Percentiles rank a stretch among this genome's conserved stretches.
These are phyloP conservation scores for Scheffersomyces cryptocercus DNA, from an alignment of 1,139 yeast species.

Conservation along the genomic window DNA sequence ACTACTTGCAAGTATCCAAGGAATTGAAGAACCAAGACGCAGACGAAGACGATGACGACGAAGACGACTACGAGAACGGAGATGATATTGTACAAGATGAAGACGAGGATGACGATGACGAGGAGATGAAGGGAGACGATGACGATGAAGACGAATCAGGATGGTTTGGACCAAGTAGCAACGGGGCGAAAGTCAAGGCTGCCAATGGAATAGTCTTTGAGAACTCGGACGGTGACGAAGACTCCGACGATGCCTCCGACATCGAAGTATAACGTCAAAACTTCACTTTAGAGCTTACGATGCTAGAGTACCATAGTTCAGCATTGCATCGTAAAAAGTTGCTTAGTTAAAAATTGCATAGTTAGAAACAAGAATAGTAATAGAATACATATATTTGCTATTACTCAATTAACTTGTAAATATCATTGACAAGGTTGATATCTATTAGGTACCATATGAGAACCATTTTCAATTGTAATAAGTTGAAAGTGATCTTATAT, in stretches of 20 bases:
- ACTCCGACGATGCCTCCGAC: constrained; percentile 3
- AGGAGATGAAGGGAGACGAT: constrained; percentile 20
- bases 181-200: background rate
- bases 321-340: no score
- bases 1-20: constrained; percentile 32
- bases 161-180: constrained; percentile 16
- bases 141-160: constrained; percentile 18
- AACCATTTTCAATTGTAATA: no score
- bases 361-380: no score
- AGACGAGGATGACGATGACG: constrained; percentile 15
- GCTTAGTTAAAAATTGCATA: no score
- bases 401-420: no score
- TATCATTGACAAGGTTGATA: no score
- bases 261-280: background rate
- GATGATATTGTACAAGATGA: constrained; percentile 8
- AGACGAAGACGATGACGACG: constrained; percentile 14
- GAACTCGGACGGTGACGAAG: constrained; percentile 1
- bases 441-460: no score
- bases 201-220: constrained; percentile 3
- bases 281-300: no score
- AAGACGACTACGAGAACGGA: constrained; percentile 11
- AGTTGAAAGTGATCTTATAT: no score
- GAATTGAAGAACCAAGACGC: constrained; percentile 18
- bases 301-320: no score
- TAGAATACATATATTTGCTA: no score